Base-by-base conservation (phyloP, 306 rosid species). In the Rubus idaeus region DNA sequence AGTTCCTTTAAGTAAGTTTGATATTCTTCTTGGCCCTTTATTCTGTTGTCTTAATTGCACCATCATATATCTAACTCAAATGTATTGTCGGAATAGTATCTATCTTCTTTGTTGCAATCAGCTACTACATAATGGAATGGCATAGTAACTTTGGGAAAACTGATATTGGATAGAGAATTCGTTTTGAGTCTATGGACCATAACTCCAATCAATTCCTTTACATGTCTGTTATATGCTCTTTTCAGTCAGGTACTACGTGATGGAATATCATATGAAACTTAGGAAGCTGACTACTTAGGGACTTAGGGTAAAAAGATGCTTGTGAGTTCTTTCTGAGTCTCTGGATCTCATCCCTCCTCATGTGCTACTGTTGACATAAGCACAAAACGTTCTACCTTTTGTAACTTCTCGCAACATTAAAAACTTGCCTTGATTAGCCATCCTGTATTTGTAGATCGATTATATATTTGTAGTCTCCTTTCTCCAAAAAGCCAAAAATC, bases 1-100 rank as follows among this genome's bases (percentile, higher is more conserved):
- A 87, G 79, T 95, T 84, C 97, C 99, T 81, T 86, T 95, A 52
- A 77, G 99, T 95, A 87, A 79, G 96, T 73, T 58, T 72, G 10
- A 6, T 56, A 57, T 39, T 57, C 37, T 53, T 71, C 18, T 71
- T 45, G 53, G 8, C 58, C 70, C 6, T 78, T 46, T 65, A 37
- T 13, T 56, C 2, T 64, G 13, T 64, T 60, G 16, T 74, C 58
- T 35, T 17, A 57, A 20, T 40, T 53, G 30, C 50, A 2, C 5
- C 11, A 58, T 52, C 13, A 40, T 40, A 10, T 72, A 44, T 72
- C 39, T 1, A 53, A 12, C 49, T 21, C 53, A 10, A 6, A 45
- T 42, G 9, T 20, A 46, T 55, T 42, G 52, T 65, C 6, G 17
- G 4, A 8, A 20, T 23, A 11, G 47, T 23, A 23, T 23, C 26